Conservation (phyloP, 352 stramenopile genomes). For the Blastocystis sp. region DNA sequence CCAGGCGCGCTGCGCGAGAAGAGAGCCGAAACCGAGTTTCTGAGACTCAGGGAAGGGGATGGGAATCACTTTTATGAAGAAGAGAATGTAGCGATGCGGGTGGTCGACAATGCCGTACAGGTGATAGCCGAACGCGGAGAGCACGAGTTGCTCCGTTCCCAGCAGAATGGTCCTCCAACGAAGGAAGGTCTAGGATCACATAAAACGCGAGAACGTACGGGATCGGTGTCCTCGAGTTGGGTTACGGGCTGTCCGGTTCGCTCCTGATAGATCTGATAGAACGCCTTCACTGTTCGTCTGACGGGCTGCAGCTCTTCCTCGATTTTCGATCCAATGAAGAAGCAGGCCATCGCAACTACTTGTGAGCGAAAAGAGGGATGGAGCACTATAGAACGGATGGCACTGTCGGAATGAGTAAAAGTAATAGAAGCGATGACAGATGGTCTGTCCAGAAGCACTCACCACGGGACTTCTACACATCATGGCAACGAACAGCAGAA, state of each 20-base stretch:
- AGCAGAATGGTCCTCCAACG: slow-evolving; percentile 55
- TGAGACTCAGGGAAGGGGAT: background rate
- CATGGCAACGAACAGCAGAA: background rate
- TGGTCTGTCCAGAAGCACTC: slow-evolving; percentile 70
- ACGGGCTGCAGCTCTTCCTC: slow-evolving; percentile 65
- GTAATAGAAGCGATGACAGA: slow-evolving; percentile 72
- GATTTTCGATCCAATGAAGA: slow-evolving; percentile 73
- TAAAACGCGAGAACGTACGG: slow-evolving; percentile 9
- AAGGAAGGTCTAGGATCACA: slow-evolving; percentile 57
- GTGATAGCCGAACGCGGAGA: slow-evolving; percentile 68
- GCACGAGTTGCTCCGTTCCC: slow-evolving; percentile 62
- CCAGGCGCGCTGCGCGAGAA: slow-evolving; percentile 53
- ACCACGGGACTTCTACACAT: slow-evolving; percentile 55
- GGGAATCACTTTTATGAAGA: slow-evolving; percentile 56
- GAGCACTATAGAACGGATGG: slow-evolving; percentile 55
- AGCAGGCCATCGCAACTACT: slow-evolving; percentile 60
- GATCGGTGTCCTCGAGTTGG: slow-evolving; percentile 42
- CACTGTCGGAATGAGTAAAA: slow-evolving; percentile 67
- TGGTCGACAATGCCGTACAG: slow-evolving; percentile 49
- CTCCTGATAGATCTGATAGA: slow-evolving; percentile 58
- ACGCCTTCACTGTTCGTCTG: background rate
- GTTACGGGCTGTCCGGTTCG: slow-evolving; percentile 37
- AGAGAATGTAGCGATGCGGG: slow-evolving; percentile 69
- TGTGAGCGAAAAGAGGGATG: slow-evolving; percentile 12
- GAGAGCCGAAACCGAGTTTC: slow-evolving; percentile 38